Base-by-base conservation (phyloP, 306 rosid species). In the Arachis hypogaea region DNA sequence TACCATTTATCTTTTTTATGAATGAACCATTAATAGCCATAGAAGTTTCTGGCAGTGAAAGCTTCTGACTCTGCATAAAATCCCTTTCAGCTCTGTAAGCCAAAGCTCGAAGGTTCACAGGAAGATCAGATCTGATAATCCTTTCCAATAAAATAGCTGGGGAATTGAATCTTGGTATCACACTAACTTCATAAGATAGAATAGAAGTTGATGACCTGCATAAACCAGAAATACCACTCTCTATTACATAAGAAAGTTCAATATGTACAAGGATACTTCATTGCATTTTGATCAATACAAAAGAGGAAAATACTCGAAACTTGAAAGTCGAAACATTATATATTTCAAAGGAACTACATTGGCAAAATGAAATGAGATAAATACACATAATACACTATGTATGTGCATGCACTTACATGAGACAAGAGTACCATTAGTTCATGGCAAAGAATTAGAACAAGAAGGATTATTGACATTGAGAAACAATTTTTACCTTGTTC, bases 121-220 rank as follows among this genome's bases (percentile, higher is more conserved):
- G 98, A 69, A 94, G 97, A 83, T 91, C 98, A 41, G 98, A 86
- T 71, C 96, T 85, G 81, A 91, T 86, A 72, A 94, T 94, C 85
- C 93, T 87, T 84, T 94, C 97, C 70, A 89, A 81, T 81, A 94
- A 87, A 84, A 94, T 94, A 57, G 97, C 96, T 16, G 97, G 98
- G 78, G 91, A 86, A 75, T 91, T 94, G 87, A 94, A 86, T 77
- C 97, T 88, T 55, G 98, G 98, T 69, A 94, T 86, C 81, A 94
- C 97, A 73, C 84, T 91, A 64, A 94, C 91, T 84, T 94, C 98
- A 59, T 91, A 91, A 8, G 90, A 86, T 81, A 94, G 73, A 50
- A 66, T 84, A 33, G 97, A 81, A 16, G 97, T 76, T 28, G 95
- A 89, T 7, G 93, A 88, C 71, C 98, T 94, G 73, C 81, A 76